Evolutionary conservation across 2,329 filamentous ascomycete species (phyloP).

Genomic region (Fusarium redolens): DNA sequence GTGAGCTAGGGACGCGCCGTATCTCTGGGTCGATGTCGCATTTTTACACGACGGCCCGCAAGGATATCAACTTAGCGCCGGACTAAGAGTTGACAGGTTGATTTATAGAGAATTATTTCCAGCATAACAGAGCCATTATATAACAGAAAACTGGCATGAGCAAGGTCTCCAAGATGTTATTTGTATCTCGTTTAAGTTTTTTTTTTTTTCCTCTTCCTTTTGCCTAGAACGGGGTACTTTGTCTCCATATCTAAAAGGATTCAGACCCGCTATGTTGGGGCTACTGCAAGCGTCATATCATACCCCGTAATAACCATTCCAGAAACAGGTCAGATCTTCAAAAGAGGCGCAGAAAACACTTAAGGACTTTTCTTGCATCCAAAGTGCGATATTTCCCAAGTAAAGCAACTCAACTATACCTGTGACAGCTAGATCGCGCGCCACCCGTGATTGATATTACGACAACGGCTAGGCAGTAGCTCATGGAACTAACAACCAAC

Average conservation of each 20-base stretch:
- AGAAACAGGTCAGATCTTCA: not conserved
- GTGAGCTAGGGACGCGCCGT: not conserved
- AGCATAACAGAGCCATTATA: not conserved
- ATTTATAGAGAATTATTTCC: not conserved
- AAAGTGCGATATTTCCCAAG: not conserved
- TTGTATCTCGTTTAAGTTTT: too few species aligned
- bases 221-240: not conserved
- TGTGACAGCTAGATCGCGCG: not conserved
- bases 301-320: not conserved
- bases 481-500: not conserved
- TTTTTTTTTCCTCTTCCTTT: not conserved
- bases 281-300: not conserved
- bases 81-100: not conserved
- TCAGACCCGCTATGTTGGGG: not conserved
- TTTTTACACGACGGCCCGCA: not conserved
- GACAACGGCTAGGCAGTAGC: not conserved
- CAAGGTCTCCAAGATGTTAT: too few species aligned
- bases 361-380: not conserved
- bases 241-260: not conserved
- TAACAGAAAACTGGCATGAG: too few species aligned
- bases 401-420: not conserved
- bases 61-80: not conserved
- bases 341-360: not conserved
- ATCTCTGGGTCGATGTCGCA: not conserved
- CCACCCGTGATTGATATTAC: not conserved